These are phyloP conservation scores for Tilletiopsis washingtonensis DNA, from an alignment of 1,284 basidiomycete species.

Conservation along the genomic window DNA sequence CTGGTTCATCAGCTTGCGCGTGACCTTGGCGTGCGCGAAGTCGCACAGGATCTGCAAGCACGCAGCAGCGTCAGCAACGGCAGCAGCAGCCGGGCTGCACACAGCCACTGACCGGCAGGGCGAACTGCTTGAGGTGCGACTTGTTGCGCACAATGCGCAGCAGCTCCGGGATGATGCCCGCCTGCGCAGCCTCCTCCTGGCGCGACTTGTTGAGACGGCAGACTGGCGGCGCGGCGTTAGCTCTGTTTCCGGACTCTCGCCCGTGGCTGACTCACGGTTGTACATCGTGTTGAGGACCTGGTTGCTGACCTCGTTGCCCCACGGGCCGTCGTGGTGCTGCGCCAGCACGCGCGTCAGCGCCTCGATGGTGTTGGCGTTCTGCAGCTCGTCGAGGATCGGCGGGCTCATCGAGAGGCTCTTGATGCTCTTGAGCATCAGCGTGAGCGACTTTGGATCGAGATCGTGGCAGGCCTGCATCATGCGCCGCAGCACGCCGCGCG, in stretches of 20 bases:
- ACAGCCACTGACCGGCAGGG: too few relatives aligned
- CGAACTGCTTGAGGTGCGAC: slow-evolving; percentile 91
- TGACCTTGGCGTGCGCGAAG: slow-evolving; percentile 38
- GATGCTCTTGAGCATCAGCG: slow-evolving; percentile 83
- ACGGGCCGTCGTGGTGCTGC: slow-evolving; percentile 67
- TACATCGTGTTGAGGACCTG: slow-evolving; percentile 43
- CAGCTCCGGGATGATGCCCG: slow-evolving; percentile 83
- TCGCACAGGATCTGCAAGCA: slow-evolving; percentile 90
- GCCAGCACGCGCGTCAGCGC: slow-evolving; percentile 75
- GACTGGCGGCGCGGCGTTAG: slow-evolving; percentile 5
- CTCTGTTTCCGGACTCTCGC: too few relatives aligned
- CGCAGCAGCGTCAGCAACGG: too few relatives aligned
- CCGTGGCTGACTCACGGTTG: slow-evolving; percentile 20
- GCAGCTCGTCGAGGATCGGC: slow-evolving; percentile 78
- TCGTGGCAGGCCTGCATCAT: slow-evolving; percentile 47
- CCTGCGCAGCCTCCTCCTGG: slow-evolving; percentile 92
- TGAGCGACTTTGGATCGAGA: slow-evolving; percentile 67
- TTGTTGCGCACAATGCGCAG: slow-evolving; percentile 76
- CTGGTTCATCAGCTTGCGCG: slow-evolving; percentile 45
- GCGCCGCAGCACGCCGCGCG: slow-evolving; percentile 80
- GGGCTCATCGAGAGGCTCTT: slow-evolving; percentile 80
- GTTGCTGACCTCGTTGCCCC: slow-evolving; percentile 58
- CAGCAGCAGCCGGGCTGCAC: too few relatives aligned
- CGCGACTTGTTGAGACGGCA: slow-evolving; percentile 38
- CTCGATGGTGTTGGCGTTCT: slow-evolving; percentile 92